Percentiles rank a stretch among this genome's conserved stretches.
phyloP scores from a whole-genome alignment of 1,284 basidiomycete species.

The Mycena sp. region DNA sequence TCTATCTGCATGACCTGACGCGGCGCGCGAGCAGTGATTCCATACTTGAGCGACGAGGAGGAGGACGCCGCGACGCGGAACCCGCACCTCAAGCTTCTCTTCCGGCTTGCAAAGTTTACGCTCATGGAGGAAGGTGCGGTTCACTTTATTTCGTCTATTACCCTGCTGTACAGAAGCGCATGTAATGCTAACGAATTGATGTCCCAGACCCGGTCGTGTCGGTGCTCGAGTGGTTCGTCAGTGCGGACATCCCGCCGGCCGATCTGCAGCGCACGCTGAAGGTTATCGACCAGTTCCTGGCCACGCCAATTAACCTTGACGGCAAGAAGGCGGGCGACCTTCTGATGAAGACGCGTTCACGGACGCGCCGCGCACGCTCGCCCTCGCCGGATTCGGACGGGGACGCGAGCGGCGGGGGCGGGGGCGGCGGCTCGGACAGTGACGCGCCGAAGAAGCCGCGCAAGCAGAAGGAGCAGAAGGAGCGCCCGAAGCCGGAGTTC shows the following conservation, averaged over 20 bases:
- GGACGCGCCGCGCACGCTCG: slow-evolving; percentile 58
- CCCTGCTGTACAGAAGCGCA: not conserved
- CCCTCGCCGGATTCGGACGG: slow-evolving; percentile 51
- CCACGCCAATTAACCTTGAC: slow-evolving; percentile 76
- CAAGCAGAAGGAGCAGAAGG: slow-evolving; percentile 66
- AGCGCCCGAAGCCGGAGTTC: slow-evolving; percentile 60
- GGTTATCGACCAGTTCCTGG: slow-evolving; percentile 81
- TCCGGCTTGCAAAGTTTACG: slow-evolving; percentile 75
- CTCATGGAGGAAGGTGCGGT: slow-evolving; percentile 71
- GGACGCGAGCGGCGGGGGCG: slow-evolving; percentile 43
- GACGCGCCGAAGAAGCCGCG: slow-evolving; percentile 55
- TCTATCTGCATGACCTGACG: not conserved
- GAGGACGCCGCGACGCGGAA: slow-evolving; percentile 82
- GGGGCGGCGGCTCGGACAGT: slow-evolving; percentile 10
- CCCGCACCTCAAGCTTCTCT: slow-evolving; percentile 82
- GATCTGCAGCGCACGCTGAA: slow-evolving; percentile 71
- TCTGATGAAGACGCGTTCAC: slow-evolving; percentile 70
- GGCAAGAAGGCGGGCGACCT: slow-evolving; percentile 77
- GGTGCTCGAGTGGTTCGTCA: slow-evolving; percentile 84
- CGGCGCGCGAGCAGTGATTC: slow-evolving; percentile 65
- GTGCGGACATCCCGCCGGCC: slow-evolving; percentile 67
- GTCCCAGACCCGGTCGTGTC: slow-evolving; percentile 59
- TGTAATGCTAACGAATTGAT: slow-evolving; percentile 14
- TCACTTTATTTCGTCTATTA: slow-evolving; percentile 23
- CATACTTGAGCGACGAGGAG: slow-evolving; percentile 76